These are phyloP conservation scores for Pseudogymnoascus sp. DNA, from an alignment of 2,329 filamentous ascomycete species.

Conservation along the genomic window DNA sequence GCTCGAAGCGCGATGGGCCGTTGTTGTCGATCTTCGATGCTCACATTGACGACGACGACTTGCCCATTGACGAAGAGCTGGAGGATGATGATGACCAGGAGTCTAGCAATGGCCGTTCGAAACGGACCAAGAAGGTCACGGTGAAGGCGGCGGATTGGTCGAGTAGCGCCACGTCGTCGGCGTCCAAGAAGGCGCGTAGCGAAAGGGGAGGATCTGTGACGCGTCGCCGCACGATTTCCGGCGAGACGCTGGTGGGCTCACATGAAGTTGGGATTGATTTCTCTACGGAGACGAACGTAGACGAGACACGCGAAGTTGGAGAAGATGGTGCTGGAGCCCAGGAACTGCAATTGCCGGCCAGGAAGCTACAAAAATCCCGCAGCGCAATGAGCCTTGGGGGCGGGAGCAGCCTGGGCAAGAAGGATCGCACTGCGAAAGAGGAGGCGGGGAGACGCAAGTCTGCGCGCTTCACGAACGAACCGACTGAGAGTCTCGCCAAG, in stretches of 20 bases:
- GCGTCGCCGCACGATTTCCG: slow-evolving; percentile 39
- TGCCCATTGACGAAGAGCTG: background rate
- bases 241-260: slow-evolving; percentile 26
- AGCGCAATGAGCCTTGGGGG: slow-evolving; percentile 18
- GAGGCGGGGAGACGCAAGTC: slow-evolving; percentile 30
- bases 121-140: slow-evolving; percentile 42
- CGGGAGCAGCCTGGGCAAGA: slow-evolving; percentile 19
- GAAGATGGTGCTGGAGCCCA: slow-evolving; percentile 39
- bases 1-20: slow-evolving; percentile 21
- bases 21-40: slow-evolving; percentile 19
- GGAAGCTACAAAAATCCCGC: slow-evolving; percentile 29
- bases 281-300: slow-evolving; percentile 19
- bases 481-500: slow-evolving; percentile 36
- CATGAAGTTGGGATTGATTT: slow-evolving; percentile 24
- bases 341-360: slow-evolving; percentile 36
- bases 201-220: slow-evolving; percentile 12
- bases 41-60: background rate
- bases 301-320: slow-evolving; percentile 23
- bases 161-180: background rate
- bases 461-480: slow-evolving; percentile 34
- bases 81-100: background rate
- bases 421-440: slow-evolving; percentile 19
- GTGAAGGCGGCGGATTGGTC: slow-evolving; percentile 21
- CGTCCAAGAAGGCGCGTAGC: background rate
- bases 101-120: background rate